Evolutionary conservation across 805 yeast genomes (phyloP), one percentile per base, ranked within the genome.

Genomic region (Ogataea pilisensis): DNA sequence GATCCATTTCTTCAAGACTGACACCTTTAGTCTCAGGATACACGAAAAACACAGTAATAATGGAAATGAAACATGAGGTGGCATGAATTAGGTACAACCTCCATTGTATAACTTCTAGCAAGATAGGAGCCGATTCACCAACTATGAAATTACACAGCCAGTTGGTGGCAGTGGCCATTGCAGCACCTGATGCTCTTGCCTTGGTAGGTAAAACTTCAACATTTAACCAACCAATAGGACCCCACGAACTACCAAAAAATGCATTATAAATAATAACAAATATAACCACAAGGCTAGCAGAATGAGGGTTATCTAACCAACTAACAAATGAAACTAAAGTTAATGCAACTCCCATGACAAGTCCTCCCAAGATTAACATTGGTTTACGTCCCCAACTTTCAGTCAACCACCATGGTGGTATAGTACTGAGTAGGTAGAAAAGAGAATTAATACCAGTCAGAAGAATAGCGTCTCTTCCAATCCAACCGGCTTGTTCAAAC

Each of bases 401-500:
- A 26, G 89, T 93, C 18, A 89, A 66, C 57, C 78, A 81, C 96
- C 97, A 89, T 0, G 96, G 95, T 2, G 95, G 91, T 21, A 89
- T 67, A 0, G 96, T 87, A 34, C 87, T 75, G 5, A 51, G 19
- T 4, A 63, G 37, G 40, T 83, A 82, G 26, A 82, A 66, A 11
- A 82, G 45, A 5, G 79, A 73, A 52, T 83, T 82, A 43, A 85
- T 72, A 18, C 97, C 97, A 0, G 97, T 87, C 95, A 89, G 85
- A 48, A 88, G 72, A 46, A 89, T 78, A 3, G 96, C 96, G 49
- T 79, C 77, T 45, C 95, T 70, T 20, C 96, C 96, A 7, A 73
- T 64, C 96, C 96, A 90, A 21, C 97, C 97, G 3, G 96, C 96
- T 52, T 85, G 85, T 60, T 90, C 96, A 63, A 89, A 90, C 35